Evolutionary conservation across 176 grass and related monocot genomes (phyloP).

Genomic region (Aegilops umbellulata): DNA sequence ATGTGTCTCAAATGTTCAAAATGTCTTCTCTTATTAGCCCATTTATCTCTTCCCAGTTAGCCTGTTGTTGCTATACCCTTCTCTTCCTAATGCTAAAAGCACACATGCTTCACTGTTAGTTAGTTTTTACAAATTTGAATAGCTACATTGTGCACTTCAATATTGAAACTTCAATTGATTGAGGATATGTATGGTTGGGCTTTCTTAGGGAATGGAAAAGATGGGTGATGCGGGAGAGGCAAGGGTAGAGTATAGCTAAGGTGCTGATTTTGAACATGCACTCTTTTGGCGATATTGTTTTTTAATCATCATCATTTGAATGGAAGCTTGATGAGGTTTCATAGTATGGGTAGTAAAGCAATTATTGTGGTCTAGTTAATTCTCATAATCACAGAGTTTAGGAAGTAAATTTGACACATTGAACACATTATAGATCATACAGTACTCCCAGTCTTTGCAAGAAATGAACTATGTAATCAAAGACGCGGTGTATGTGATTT

Average conservation of each 20-base stretch:
- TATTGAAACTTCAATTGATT: conserved; percentile 40
- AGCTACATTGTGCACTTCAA: neutral
- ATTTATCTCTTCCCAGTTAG: neutral
- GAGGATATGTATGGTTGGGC: conserved; percentile 42
- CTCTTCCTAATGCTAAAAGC: neutral
- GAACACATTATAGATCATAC: neutral
- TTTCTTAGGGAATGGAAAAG: conserved; percentile 74
- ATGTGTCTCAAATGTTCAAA: neutral
- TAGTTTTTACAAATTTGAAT: neutral
- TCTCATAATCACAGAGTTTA: neutral
- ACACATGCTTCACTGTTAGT: neutral
- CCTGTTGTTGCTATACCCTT: neutral
- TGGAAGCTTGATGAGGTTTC: neutral
- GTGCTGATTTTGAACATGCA: conserved; percentile 42
- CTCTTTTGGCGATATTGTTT: conserved; percentile 30
- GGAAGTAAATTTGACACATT: neutral
- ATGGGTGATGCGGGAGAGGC: conserved; percentile 66
- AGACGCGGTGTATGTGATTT: neutral
- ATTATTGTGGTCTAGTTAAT: neutral
- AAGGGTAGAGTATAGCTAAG: conserved; percentile 36
- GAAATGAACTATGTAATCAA: neutral
- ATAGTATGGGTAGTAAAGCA: neutral
- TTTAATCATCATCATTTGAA: neutral
- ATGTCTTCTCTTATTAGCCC: neutral
- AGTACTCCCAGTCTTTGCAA: neutral